Base-by-base conservation (phyloP, 202 grass and related monocot genomes). In the Brachypodium distachyon region DNA sequence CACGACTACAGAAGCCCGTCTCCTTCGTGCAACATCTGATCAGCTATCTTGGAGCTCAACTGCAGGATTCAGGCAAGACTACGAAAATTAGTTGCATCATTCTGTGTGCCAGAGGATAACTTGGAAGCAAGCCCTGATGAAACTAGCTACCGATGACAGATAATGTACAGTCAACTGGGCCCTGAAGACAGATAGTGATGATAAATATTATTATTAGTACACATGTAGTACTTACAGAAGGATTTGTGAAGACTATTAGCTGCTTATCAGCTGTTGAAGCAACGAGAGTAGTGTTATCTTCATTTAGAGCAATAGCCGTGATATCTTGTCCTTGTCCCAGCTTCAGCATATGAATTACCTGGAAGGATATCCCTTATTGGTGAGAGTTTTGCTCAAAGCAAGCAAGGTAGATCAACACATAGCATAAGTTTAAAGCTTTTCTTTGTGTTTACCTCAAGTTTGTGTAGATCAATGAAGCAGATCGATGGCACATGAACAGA, bases 381-480 rank as follows among this genome's bases (percentile, higher is more conserved):
- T 80, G 9, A 88, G 70, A 88, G 25, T 51, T 79, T 50, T 83
- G 61, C 31, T 36, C 16, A 33, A 10, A 61, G 73, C n/a, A 83
- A 76, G 79, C 42, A 40, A 59, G 12, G 40, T n/a, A 18, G 62
- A 47, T 51, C 33, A 38, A 50, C 55, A 75, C 7, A 9, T 36
- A 74, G 55, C 14, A 54, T 18, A 40, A 55, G 18, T 25, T 31
- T 4, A 79, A 43, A 93, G 65, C 21, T 50, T 42, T 48, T 40
- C 6, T 26, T 55, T 68, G 27, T 54, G 27, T 63, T 87, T 89
- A 95, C 96, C 92, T 99, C 79, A 19, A 99, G 89, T 77, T 87
- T 94, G 51, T 93, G 84, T 61, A 99, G 87, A 89, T 99, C 83
- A 68, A 99, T 71, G 83, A 99, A 87, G 90, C 83, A 92, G 80